Percentiles rank a stretch among this genome's conserved stretches.
These are phyloP conservation scores for Cystofilobasidium bisporidii DNA, from an alignment of 768 basidiomycete species.

Conservation along the genomic window DNA sequence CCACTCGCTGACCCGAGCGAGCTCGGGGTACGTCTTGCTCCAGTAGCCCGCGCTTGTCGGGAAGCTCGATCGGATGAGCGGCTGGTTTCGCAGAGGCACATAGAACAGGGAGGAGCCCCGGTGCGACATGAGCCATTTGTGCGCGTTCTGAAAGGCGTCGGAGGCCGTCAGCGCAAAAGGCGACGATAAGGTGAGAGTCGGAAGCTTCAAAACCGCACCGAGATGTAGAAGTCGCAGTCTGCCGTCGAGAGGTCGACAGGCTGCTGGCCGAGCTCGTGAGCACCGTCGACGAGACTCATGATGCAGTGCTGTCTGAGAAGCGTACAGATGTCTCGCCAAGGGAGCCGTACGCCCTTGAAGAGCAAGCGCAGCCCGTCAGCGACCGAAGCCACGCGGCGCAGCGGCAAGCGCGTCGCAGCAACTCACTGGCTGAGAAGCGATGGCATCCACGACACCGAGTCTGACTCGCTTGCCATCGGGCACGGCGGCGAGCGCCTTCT, in stretches of 20 bases:
- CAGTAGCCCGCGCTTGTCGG: constrained; percentile 36
- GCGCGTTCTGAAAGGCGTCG: constrained; percentile 53
- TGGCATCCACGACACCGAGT: constrained; percentile 60
- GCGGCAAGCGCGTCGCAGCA: too few species aligned
- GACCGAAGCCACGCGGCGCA: too few species aligned
- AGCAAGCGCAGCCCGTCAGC: neutral
- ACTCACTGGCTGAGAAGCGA: constrained; percentile 49
- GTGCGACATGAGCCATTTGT: constrained; percentile 74
- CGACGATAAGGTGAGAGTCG: neutral
- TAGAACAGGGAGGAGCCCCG: constrained; percentile 62
- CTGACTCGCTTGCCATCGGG: constrained; percentile 44
- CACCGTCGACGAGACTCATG: constrained; percentile 64
- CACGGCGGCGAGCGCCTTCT: constrained; percentile 31
- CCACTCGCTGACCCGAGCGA: constrained; percentile 29
- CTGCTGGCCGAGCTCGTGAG: constrained; percentile 64
- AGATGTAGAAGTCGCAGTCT: constrained; percentile 67
- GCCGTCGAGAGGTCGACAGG: constrained; percentile 51
- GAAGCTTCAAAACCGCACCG: constrained; percentile 44
- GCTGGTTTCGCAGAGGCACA: constrained; percentile 49
- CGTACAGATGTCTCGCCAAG: constrained; percentile 61
- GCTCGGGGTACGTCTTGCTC: constrained; percentile 32
- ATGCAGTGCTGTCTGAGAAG: constrained; percentile 56
- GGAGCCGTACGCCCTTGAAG: neutral
- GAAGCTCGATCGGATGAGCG: constrained; percentile 33
- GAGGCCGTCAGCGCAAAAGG: neutral